phyloP scores from a whole-genome alignment of 345 rosid genomes.

The Populus davidiana region DNA sequence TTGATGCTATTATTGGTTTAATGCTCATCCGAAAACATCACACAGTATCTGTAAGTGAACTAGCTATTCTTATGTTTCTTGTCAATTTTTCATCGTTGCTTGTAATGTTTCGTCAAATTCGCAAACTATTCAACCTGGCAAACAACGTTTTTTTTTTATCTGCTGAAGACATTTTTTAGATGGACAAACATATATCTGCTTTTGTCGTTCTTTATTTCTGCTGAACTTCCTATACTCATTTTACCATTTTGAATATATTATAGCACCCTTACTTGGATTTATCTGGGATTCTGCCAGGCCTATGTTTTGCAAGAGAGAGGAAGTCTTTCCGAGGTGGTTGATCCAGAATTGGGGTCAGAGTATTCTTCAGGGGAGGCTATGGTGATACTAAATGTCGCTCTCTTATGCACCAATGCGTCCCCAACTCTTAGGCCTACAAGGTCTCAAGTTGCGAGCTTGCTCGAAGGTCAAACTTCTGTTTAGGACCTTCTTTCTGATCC shows the following conservation, averaged over 20 bases:
- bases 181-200: neutral
- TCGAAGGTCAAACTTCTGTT: no score
- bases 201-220: neutral
- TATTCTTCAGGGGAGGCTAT: conserved; percentile 40
- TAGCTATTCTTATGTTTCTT: conserved; percentile 57
- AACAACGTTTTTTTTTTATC: neutral
- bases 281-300: conserved; percentile 37
- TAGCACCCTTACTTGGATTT: neutral
- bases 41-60: conserved; percentile 23
- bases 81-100: no score
- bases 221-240: neutral
- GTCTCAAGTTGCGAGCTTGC: no score
- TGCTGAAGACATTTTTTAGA: neutral
- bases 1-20: no score
- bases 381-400: no score
- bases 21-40: no score
- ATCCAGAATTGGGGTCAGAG: conserved; percentile 49
- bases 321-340: conserved; percentile 55
- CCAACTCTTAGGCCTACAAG: no score
- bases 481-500: conserved; percentile 63
- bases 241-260: neutral
- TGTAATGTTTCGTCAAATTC: no score
- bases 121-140: conserved; percentile 49
- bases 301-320: conserved; percentile 78
- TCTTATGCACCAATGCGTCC: no score